Evolutionary conservation across 179 eudicot genomes (phyloP).

Genomic region (Camellia oleifera): DNA sequence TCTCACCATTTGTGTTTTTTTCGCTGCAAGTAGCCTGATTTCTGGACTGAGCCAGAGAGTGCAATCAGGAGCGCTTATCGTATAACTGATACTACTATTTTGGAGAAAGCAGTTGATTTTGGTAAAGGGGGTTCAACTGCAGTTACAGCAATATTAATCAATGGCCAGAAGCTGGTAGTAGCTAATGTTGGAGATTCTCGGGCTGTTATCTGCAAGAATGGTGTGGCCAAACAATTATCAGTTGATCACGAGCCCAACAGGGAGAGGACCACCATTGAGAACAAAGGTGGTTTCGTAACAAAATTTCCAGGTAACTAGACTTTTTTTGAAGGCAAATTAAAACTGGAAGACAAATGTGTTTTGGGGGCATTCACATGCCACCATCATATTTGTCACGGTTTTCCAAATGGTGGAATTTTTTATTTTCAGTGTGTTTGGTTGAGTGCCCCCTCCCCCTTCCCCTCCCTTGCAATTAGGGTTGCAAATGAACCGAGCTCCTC

Average conservation of each 20-base stretch:
- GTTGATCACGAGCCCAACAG: conserved; percentile 82
- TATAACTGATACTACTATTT: conserved; percentile 60
- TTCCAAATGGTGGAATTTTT: background rate
- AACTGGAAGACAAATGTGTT: background rate
- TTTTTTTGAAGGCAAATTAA: background rate
- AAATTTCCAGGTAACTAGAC: conserved; percentile 66
- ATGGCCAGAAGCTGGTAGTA: conserved; percentile 66
- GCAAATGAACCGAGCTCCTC: no score
- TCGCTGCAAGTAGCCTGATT: conserved; percentile 51
- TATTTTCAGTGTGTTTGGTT: no score
- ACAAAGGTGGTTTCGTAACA: conserved; percentile 82
- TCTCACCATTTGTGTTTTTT: background rate
- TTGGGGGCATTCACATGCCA: background rate
- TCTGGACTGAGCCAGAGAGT: conserved; percentile 62
- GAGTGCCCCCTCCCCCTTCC: no score
- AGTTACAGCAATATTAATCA: conserved; percentile 77
- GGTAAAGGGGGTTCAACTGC: conserved; percentile 90
- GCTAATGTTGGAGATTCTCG: conserved; percentile 94
- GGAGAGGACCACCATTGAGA: conserved; percentile 56
- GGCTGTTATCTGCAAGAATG: conserved; percentile 76
- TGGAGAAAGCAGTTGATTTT: conserved; percentile 59
- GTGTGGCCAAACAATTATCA: conserved; percentile 69
- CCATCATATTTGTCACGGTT: background rate
- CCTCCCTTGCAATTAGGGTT: no score
- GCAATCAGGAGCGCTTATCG: conserved; percentile 72